phyloP scores from a whole-genome alignment of 768 basidiomycete genomes.

The Suillus weaverae region DNA sequence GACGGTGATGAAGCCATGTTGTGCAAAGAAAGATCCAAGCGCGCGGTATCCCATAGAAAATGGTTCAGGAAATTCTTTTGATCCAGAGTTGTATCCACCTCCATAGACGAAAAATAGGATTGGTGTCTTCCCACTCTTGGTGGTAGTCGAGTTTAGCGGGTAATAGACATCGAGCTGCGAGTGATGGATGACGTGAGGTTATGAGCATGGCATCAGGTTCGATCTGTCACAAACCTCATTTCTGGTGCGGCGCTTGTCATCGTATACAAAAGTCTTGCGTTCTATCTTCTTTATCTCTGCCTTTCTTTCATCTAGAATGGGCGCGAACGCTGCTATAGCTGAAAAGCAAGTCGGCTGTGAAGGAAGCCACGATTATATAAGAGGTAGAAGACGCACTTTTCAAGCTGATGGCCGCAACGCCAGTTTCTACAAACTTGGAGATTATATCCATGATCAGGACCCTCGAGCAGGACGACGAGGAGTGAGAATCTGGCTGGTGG shows the following conservation, averaged over 20 bases:
- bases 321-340: constrained; percentile 52
- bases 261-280: constrained; percentile 57
- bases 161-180: constrained; percentile 68
- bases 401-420: constrained; percentile 32
- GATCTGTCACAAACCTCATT: not conserved
- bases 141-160: constrained; percentile 35
- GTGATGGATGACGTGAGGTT: not conserved
- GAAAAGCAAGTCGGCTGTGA: constrained; percentile 1
- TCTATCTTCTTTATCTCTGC: constrained; percentile 48
- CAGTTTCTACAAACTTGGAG: constrained; percentile 29
- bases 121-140: constrained; percentile 36
- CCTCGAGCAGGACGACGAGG: not conserved
- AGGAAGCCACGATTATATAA: constrained; percentile 4
- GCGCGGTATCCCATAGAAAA: constrained; percentile 54
- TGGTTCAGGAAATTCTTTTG: constrained; percentile 46
- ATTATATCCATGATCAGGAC: constrained; percentile 37
- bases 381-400: constrained; percentile 32
- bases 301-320: constrained; percentile 49
- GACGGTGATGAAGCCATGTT: constrained; percentile 57
- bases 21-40: constrained; percentile 62
- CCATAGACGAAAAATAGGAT: constrained; percentile 68
- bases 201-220: not conserved
- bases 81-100: constrained; percentile 58
- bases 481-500: not conserved
- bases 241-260: constrained; percentile 19